Evolutionary conservation across 129 eudicot genomes (phyloP).

Genomic region (Lactuca sativa): DNA sequence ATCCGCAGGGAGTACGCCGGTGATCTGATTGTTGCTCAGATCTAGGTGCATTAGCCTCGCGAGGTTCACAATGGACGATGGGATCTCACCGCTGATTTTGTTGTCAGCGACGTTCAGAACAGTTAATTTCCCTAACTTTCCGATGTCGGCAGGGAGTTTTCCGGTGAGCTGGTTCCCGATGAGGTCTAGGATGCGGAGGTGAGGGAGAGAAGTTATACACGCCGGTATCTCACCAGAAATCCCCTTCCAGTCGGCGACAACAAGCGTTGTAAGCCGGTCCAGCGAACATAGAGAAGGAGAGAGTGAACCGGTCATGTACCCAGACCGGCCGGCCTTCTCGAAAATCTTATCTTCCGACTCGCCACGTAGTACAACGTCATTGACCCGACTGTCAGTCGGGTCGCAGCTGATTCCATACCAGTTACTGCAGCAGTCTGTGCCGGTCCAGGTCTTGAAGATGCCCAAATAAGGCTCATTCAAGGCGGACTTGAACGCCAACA

Average conservation of each 20-base stretch:
- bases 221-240: constrained; percentile 80
- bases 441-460: constrained; percentile 71
- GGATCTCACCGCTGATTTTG: constrained; percentile 56
- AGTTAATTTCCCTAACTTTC: constrained; percentile 47
- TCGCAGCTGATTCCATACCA: constrained; percentile 92
- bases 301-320: constrained; percentile 81
- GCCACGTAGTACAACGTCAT: constrained; percentile 72
- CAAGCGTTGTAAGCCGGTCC: constrained; percentile 67
- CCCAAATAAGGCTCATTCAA: constrained; percentile 71
- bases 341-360: constrained; percentile 82
- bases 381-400: constrained; percentile 70
- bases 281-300: constrained; percentile 65
- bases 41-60: constrained; percentile 62
- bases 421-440: constrained; percentile 58
- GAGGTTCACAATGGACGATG: constrained; percentile 59
- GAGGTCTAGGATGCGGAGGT: constrained; percentile 63
- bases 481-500: constrained; percentile 46
- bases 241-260: constrained; percentile 87
- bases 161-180: constrained; percentile 76
- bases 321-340: constrained; percentile 70
- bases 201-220: constrained; percentile 52
- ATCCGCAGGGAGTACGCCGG: constrained; percentile 66
- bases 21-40: constrained; percentile 61
- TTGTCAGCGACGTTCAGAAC: constrained; percentile 79
- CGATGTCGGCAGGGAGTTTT: constrained; percentile 58